Evolutionary conservation across 345 rosid species (phyloP), one percentile per base, ranked within the genome.

Genomic region (Eucalyptus regnans): DNA sequence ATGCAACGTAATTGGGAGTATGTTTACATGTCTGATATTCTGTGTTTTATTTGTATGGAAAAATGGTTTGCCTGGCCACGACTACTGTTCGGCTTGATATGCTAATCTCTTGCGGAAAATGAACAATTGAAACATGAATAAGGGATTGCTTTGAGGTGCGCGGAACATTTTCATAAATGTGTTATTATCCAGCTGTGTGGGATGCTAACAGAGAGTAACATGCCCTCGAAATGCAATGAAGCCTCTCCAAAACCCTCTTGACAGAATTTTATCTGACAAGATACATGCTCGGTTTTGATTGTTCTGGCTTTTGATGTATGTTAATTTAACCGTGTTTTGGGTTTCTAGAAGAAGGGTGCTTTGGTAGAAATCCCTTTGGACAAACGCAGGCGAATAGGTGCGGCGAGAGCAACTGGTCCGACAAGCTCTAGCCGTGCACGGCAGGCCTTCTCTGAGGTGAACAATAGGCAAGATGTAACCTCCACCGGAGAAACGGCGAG

Each of bases 361-460:
- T 88, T 87, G 51, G 92, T 91, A 9, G 96, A 93, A 43, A 89
- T 92, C 49, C 95, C 97, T 4, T 89, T 93, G n/a, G 98, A 98
- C 84, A 98, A 95, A 89, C 94, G 97, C 27, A 92, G 95, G 91
- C 94, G 91, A 89, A 62, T 94, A 29, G 98, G 93, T 64, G 88
- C 89, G 1, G 95, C 92, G 16, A 92, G 92, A 89, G 88, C 48
- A 56, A 92, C 87, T 87, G 94, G 90, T 14, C 79, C 94, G 7
- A 90, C 88, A 46, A 91, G 83, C 64, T 50, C 92, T 10, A 95
- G 92, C 13, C 92, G 99, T 43, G 90, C 88, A 31, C 87, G 96
- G 87, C 95, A 93, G 91, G 94, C 95, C 7, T 93, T 96, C 87
- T 71, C 93, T 2, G 90, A 90, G 3, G 91, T 96, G 80, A 95